Conservation (phyloP, 2,329 filamentous ascomycete species). For the Apiospora saccharicola region DNA sequence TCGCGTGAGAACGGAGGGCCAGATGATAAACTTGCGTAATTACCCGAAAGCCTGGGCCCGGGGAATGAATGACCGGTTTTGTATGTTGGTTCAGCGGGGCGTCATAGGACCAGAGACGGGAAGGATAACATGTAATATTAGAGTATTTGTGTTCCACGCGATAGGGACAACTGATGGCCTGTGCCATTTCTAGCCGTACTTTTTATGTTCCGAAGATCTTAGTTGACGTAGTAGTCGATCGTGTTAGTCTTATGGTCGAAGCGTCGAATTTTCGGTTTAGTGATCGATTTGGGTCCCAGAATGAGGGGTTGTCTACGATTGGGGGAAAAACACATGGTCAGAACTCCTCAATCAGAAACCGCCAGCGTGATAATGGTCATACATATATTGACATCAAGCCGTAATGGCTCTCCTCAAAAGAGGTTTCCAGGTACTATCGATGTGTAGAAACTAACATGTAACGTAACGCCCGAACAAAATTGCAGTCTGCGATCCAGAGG, state of each 20-base stretch:
- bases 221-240: neutral
- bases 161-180: neutral
- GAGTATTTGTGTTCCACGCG: neutral
- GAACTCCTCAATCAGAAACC: neutral
- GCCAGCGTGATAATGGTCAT: neutral
- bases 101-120: neutral
- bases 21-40: neutral
- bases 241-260: neutral
- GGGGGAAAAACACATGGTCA: neutral
- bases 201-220: neutral
- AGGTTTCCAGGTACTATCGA: neutral
- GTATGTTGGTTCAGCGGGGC: neutral
- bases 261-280: neutral
- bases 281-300: neutral
- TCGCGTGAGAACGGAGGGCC: neutral
- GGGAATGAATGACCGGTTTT: neutral
- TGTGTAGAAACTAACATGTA: neutral
- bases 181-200: neutral
- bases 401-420: neutral
- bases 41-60: neutral
- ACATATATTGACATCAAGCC: neutral
- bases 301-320: neutral
- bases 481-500: slow-evolving; percentile 3
- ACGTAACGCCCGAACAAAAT: neutral
- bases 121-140: neutral